Evolutionary conservation across 441 rosid species (phyloP).

Genomic region (Caryocar brasiliense): DNA sequence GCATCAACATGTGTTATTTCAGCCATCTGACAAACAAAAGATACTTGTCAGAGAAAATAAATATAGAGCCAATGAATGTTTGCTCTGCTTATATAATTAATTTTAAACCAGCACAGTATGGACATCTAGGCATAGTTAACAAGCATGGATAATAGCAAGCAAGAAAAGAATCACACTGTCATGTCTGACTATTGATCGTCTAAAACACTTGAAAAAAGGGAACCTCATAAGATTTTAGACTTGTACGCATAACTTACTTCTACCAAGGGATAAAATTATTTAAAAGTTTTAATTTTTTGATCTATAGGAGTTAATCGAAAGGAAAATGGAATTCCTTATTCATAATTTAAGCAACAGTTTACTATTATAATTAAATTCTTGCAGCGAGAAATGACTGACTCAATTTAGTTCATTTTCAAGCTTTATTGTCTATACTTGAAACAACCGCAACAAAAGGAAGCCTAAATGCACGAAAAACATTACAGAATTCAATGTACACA

Average conservation of each 20-base stretch:
- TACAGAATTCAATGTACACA: constrained; percentile 18
- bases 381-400: background rate
- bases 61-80: too few species aligned
- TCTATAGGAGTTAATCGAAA: background rate
- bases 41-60: constrained; percentile 3
- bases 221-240: background rate
- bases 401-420: background rate
- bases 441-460: constrained; percentile 4
- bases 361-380: background rate
- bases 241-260: background rate
- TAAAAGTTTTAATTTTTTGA: too few species aligned
- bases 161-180: background rate
- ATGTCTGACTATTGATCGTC: background rate
- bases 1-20: constrained; percentile 97
- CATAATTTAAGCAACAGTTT: background rate
- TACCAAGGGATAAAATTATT: background rate
- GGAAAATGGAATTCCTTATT: background rate
- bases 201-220: constrained; percentile 3
- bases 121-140: background rate
- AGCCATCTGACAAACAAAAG: constrained; percentile 63
- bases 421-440: background rate
- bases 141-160: background rate
- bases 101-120: too few species aligned
- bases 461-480: background rate
- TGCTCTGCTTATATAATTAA: too few species aligned